Evolutionary conservation across 1,139 yeast genomes (phyloP).

Genomic region (Kluyveromyces sp.): DNA sequence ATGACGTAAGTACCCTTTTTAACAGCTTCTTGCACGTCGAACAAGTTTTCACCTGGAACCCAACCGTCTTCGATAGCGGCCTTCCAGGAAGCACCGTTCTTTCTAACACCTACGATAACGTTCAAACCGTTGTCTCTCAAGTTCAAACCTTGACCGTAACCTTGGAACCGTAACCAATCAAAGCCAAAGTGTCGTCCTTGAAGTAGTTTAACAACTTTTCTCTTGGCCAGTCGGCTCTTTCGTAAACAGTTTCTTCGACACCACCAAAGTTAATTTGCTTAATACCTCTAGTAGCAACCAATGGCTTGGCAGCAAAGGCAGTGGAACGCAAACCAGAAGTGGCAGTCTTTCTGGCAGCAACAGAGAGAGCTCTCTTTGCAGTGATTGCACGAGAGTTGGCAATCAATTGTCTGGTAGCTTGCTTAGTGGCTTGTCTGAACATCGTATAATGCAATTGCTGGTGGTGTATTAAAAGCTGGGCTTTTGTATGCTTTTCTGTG

Average conservation of each 20-base stretch:
- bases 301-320: conserved; percentile 37
- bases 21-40: conserved; percentile 91
- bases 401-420: conserved; percentile 29
- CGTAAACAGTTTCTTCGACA: conserved; percentile 90
- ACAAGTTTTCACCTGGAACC: conserved; percentile 98
- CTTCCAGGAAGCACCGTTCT: conserved; percentile 98
- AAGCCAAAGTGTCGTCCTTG: conserved; percentile 95
- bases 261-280: conserved; percentile 97
- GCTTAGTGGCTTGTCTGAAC: conserved; percentile 32
- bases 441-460: conserved; percentile 9
- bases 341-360: conserved; percentile 36
- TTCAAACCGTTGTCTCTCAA: conserved; percentile 97
- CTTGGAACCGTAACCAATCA: conserved; percentile 99
- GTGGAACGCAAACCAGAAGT: conserved; percentile 26
- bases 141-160: conserved; percentile 99
- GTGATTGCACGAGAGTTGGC: conserved; percentile 35
- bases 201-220: conserved; percentile 93
- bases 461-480: background rate
- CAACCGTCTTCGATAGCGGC: conserved; percentile 99
- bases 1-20: conserved; percentile 84
- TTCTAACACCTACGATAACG: conserved; percentile 96
- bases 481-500: background rate
- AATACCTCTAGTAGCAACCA: conserved; percentile 63
- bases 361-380: conserved; percentile 61
- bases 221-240: conserved; percentile 99